A percentile compares a stretch with the other conserved stretches of the same genome.
These are phyloP conservation scores for Biscogniauxia marginata DNA, from an alignment of 2,329 filamentous ascomycete species.

Conservation along the genomic window DNA sequence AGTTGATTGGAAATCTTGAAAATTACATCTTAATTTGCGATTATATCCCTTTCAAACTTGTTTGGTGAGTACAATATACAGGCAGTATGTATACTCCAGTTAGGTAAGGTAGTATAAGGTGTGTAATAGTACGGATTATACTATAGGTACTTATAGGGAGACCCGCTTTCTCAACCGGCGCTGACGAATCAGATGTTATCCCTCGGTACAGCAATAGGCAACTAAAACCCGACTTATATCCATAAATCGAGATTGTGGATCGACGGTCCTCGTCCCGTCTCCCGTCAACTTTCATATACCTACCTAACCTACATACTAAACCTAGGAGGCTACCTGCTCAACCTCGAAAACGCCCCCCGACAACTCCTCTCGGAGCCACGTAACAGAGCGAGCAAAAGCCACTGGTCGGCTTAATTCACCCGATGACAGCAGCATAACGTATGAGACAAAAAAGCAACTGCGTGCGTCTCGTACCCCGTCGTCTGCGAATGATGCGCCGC, in stretches of 20 bases:
- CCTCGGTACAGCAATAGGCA: conserved; percentile 2
- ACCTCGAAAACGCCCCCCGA: no score
- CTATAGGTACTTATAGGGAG: not conserved
- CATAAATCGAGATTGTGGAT: not conserved
- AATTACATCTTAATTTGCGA: no score
- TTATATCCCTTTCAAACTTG: no score
- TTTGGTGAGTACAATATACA: not conserved
- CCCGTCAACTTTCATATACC: no score
- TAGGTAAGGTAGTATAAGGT: not conserved
- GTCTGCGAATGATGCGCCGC: conserved; percentile 8
- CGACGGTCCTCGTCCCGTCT: no score
- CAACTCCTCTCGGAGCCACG: no score
- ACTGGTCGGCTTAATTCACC: no score
- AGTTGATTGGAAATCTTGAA: no score
- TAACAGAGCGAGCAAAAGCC: no score
- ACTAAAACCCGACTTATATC: not conserved
- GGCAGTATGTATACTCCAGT: not conserved
- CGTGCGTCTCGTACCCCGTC: not conserved
- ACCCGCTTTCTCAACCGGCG: not conserved
- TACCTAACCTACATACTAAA: no score
- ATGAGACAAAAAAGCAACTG: not conserved
- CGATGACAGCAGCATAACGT: not conserved
- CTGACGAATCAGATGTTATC: conserved; percentile 6
- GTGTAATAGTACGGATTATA: not conserved
- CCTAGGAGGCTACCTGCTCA: no score